These are phyloP conservation scores for Silene coronaria DNA, from an alignment of 179 eudicot species.

Conservation along the genomic window DNA sequence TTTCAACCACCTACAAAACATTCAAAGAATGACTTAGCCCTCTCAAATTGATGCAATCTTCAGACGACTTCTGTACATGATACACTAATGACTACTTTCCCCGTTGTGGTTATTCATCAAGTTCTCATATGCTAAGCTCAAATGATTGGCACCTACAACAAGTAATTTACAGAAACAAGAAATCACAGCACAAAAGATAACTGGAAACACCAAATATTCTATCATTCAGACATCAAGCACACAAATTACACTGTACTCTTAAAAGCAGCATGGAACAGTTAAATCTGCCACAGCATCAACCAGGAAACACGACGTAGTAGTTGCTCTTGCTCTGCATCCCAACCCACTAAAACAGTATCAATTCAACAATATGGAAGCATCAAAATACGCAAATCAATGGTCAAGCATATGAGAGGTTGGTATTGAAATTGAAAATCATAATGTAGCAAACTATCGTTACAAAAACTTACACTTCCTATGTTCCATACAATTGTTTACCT, in stretches of 20 bases:
- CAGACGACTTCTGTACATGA: neutral
- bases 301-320: neutral
- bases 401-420: neutral
- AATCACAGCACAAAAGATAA: neutral
- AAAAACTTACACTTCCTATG: neutral
- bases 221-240: neutral
- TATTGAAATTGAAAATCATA: neutral
- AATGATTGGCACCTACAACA: neutral
- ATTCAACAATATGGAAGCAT: neutral
- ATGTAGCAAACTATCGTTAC: neutral
- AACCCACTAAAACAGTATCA: neutral
- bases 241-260: neutral
- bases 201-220: neutral
- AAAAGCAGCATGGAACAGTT: neutral
- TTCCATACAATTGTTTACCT: neutral
- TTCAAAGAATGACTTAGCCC: conserved; percentile 12
- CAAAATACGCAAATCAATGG: neutral
- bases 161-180: neutral
- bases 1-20: conserved; percentile 74
- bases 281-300: neutral
- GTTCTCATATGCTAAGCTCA: neutral
- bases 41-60: conserved; percentile 1
- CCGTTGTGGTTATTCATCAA: neutral
- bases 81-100: neutral
- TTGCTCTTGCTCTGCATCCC: neutral